Conservation (phyloP, 2,329 filamentous ascomycete species). For the Nemania diffusa region DNA sequence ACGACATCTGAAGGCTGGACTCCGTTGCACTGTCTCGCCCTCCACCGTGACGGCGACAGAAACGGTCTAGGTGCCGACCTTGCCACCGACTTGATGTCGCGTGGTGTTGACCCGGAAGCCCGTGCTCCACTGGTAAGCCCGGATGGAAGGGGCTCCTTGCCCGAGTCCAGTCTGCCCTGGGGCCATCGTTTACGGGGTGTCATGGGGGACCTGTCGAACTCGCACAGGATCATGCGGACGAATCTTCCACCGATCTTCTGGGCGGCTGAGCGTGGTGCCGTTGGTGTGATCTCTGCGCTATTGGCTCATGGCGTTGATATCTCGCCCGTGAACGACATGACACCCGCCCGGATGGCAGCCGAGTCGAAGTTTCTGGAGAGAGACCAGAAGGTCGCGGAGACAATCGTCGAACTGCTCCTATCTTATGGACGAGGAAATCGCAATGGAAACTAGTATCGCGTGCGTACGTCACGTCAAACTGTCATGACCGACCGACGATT, state of each 20-base stretch:
- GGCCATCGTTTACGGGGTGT: constrained; percentile 2
- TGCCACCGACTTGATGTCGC: constrained; percentile 5
- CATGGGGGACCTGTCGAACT: neutral
- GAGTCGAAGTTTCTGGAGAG: constrained; percentile 7
- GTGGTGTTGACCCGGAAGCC: constrained; percentile 7
- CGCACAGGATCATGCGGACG: constrained; percentile 1
- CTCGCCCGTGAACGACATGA: constrained; percentile 4
- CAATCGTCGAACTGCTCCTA: neutral
- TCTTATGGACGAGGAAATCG: neutral
- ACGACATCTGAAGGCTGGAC: neutral
- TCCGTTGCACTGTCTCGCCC: constrained; percentile 8
- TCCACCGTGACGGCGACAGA: constrained; percentile 9
- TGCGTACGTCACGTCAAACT: constrained; percentile 3
- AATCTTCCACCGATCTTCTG: constrained; percentile 2
- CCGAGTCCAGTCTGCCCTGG: constrained; percentile 1
- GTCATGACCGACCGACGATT: constrained; percentile 1
- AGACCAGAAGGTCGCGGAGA: constrained; percentile 2
- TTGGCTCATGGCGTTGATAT: constrained; percentile 11
- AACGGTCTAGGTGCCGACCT: constrained; percentile 4
- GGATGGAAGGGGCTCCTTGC: neutral
- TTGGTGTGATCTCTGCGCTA: constrained; percentile 2
- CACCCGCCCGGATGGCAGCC: constrained; percentile 2
- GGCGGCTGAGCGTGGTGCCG: constrained; percentile 8
- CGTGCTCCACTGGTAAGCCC: neutral
- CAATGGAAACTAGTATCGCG: neutral